These are phyloP conservation scores for Aphanoascus verrucosus DNA, from an alignment of 2,329 filamentous ascomycete genomes.

Conservation along the genomic window DNA sequence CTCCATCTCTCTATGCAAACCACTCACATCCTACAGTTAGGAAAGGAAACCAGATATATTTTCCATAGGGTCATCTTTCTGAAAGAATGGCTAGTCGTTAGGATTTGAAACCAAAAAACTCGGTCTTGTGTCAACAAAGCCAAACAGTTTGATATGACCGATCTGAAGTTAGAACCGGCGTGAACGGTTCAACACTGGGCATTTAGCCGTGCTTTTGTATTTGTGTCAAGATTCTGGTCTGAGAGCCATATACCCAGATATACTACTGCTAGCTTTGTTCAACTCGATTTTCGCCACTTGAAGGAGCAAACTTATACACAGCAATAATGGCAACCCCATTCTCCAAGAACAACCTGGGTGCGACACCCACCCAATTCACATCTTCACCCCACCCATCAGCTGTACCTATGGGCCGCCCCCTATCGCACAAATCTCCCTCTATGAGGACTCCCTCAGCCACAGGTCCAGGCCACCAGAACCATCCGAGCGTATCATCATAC, in stretches of 20 bases:
- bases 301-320: background rate
- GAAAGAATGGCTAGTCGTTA: too few species aligned
- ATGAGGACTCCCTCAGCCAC: slow-evolving; percentile 36
- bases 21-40: too few species aligned
- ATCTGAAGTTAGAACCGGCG: too few species aligned
- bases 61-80: too few species aligned
- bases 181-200: too few species aligned
- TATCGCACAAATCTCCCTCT: slow-evolving; percentile 38
- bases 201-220: background rate
- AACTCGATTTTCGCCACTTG: background rate
- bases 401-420: slow-evolving; percentile 30
- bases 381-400: slow-evolving; percentile 36
- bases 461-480: slow-evolving; percentile 27
- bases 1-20: too few species aligned
- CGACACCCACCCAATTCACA: slow-evolving; percentile 36
- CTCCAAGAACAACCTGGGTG: slow-evolving; percentile 32
- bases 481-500: slow-evolving; percentile 30
- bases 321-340: slow-evolving; percentile 36
- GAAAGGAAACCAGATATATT: too few species aligned
- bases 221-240: background rate
- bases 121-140: too few species aligned
- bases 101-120: too few species aligned
- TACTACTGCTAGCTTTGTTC: background rate
- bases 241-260: background rate
- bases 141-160: too few species aligned